Percentiles rank a stretch among this genome's conserved stretches.
Conservation (phyloP, 768 basidiomycete genomes). For the Hericium erinaceus region DNA sequence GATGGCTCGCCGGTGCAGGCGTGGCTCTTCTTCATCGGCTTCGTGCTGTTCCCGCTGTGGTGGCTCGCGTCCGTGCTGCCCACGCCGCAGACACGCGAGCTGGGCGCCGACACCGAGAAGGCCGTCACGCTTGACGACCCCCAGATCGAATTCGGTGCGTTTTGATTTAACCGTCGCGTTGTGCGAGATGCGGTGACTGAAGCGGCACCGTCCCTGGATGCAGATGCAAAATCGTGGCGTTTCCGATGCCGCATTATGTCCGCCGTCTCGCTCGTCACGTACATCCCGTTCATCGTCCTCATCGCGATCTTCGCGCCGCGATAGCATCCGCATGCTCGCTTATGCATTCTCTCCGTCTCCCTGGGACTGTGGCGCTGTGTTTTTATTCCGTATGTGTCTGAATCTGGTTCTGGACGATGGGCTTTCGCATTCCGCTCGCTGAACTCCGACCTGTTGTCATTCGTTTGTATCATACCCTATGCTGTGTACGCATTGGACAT, state of each 20-base stretch:
- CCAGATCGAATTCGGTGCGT: conserved; percentile 67
- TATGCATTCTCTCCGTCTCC: neutral
- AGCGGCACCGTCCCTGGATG: neutral
- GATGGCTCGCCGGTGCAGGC: conserved; percentile 49
- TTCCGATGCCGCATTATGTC: conserved; percentile 68
- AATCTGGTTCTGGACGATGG: neutral
- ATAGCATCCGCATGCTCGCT: neutral
- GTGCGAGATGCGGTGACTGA: conserved; percentile 1
- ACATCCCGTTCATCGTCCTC: conserved; percentile 70
- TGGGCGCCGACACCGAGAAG: conserved; percentile 50
- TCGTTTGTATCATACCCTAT: neutral
- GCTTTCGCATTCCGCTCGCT: neutral
- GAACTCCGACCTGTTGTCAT: neutral
- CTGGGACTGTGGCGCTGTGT: neutral
- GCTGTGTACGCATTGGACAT: neutral
- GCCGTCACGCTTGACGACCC: conserved; percentile 70
- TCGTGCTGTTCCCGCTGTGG: conserved; percentile 49
- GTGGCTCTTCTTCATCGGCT: conserved; percentile 74
- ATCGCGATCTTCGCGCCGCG: conserved; percentile 48
- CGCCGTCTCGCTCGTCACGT: conserved; percentile 57
- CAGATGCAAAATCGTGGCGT: conserved; percentile 71
- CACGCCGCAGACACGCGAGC: conserved; percentile 55
- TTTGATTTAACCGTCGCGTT: neutral
- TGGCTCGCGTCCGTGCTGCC: conserved; percentile 53
- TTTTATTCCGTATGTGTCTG: neutral